Conservation (phyloP, 345 rosid genomes). For the Gossypium stocksii region DNA sequence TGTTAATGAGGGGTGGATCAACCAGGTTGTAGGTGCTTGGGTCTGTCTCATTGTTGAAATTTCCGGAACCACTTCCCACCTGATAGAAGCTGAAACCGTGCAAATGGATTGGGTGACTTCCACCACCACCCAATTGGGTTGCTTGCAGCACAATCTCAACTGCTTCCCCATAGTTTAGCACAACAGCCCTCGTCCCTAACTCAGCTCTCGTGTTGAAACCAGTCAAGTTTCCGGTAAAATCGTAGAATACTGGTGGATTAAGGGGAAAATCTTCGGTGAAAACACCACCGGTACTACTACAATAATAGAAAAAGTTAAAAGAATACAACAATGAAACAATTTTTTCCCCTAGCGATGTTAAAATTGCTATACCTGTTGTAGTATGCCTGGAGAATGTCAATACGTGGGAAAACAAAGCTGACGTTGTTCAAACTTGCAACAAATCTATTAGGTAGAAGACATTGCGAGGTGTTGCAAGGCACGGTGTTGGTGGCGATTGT, state of each 20-base stretch:
- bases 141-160: conserved; percentile 32
- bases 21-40: conserved; percentile 25
- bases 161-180: conserved; percentile 22
- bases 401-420: neutral
- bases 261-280: conserved; percentile 21
- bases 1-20: conserved; percentile 30
- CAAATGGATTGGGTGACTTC: conserved; percentile 35
- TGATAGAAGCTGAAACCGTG: conserved; percentile 34
- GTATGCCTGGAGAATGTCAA: conserved; percentile 20
- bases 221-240: conserved; percentile 17
- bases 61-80: conserved; percentile 25
- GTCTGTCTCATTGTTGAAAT: conserved; percentile 19
- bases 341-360: too few relatives aligned
- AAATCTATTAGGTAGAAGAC: neutral
- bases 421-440: neutral
- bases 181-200: conserved; percentile 11
- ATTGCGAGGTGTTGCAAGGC: conserved; percentile 5
- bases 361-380: conserved; percentile 1
- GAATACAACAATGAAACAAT: neutral
- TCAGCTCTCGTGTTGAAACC: neutral
- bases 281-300: neutral
- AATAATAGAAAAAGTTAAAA: too few relatives aligned
- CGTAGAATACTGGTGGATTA: conserved; percentile 7
- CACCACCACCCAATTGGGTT: conserved; percentile 12
- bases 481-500: conserved; percentile 16